phyloP scores from a whole-genome alignment of 805 yeast genomes.

The Candida pseudofarinosa region DNA sequence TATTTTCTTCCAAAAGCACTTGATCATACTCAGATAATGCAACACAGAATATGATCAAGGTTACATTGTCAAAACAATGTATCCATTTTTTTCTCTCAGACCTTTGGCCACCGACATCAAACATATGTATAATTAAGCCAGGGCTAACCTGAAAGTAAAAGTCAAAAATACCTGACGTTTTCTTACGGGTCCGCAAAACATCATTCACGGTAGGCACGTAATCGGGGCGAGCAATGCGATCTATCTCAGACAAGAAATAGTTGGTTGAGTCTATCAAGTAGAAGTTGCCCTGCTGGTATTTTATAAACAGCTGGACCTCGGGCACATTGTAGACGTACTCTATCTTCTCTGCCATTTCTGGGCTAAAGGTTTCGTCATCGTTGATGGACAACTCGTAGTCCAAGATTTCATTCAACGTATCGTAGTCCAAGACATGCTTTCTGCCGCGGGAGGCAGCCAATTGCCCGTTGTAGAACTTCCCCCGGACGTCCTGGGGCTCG shows the following conservation, averaged over 20 bases:
- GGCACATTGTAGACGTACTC: slow-evolving; percentile 52
- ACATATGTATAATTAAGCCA: slow-evolving; percentile 42
- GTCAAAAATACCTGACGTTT: slow-evolving; percentile 90
- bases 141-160: slow-evolving; percentile 70
- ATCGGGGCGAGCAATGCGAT: slow-evolving; percentile 53
- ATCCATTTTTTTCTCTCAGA: slow-evolving; percentile 97
- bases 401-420: slow-evolving; percentile 42
- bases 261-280: slow-evolving; percentile 83
- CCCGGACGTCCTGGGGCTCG: slow-evolving; percentile 10
- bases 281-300: slow-evolving; percentile 61
- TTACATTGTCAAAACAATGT: slow-evolving; percentile 91
- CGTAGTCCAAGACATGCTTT: slow-evolving; percentile 21
- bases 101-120: slow-evolving; percentile 94
- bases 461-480: slow-evolving; percentile 5
- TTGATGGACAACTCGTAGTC: slow-evolving; percentile 50
- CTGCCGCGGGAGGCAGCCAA: neutral
- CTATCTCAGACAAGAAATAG: slow-evolving; percentile 67
- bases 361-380: slow-evolving; percentile 50
- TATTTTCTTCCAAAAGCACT: slow-evolving; percentile 68
- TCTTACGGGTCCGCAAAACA: slow-evolving; percentile 81
- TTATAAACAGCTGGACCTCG: slow-evolving; percentile 53
- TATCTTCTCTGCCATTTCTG: slow-evolving; percentile 46
- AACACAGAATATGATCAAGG: slow-evolving; percentile 85
- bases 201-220: slow-evolving; percentile 76
- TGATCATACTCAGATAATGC: slow-evolving; percentile 91